Base-by-base conservation (phyloP, 495 filamentous ascomycete species). In the Echria macrotheca region DNA sequence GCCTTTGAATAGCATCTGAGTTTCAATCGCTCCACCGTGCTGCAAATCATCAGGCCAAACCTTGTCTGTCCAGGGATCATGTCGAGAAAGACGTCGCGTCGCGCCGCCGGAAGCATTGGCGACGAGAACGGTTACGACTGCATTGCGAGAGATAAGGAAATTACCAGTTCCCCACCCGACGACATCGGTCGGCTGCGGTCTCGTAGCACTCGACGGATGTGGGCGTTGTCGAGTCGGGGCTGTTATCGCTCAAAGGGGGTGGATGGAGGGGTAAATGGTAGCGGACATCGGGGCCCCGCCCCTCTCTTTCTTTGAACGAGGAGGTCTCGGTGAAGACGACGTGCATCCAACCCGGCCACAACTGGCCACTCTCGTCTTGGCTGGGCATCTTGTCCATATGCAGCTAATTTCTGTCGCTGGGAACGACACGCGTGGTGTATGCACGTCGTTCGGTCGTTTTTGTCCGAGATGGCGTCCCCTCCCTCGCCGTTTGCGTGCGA, bases 251-350 rank as follows among this genome's bases (percentile, higher is more conserved):
- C 38, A n/a, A 41, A 23, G 18, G 5, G 15, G 5, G 17, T 3
- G 37, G 18, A 9, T 40, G 37, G 5, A 19, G 19, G 15, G 3
- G 38, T 22, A 7, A n/a, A 36, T 46, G 43, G 43, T 21, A 23
- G 43, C 19, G 43, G 17, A 41, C 8, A 24, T 17, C 37, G 38
- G 17, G 18, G 18, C 15, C 14, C 43, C 15, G 10, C 42, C 22
- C 29, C 42, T 32, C 29, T n/a, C 43, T 15, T 17, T 9, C 3
- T 17, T 14, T 12, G 15, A 11, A 12, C 17, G 17, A 1, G 44
- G 44, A 35, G 44, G 44, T 12, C 44, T 46, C 44, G 44, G 44
- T 46, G 44, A 46, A 31, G 44, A n/a, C n/a, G 44, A 22, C 44
- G 15, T 46, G 44, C 44, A 46, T 11, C 44, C 12, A 2, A 24